These are phyloP conservation scores for Suillus americanus DNA, from an alignment of 768 basidiomycete genomes.

Conservation along the genomic window DNA sequence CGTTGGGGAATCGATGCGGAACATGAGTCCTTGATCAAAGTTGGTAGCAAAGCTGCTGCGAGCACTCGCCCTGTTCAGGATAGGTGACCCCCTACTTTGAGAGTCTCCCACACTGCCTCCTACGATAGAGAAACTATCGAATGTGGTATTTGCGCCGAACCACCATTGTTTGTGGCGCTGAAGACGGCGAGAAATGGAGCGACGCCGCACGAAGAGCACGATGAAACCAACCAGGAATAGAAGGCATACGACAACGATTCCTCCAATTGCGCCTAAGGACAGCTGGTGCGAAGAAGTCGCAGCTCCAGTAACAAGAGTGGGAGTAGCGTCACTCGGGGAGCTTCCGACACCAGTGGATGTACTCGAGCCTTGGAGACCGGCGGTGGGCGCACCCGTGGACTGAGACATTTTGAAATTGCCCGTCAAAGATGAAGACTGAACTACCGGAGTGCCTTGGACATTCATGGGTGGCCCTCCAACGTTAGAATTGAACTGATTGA, in stretches of 20 bases:
- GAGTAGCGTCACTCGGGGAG: constrained; percentile 13
- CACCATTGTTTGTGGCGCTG: constrained; percentile 48
- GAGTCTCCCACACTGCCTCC: constrained; percentile 15
- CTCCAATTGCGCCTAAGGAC: constrained; percentile 49
- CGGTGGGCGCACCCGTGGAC: background rate
- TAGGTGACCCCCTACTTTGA: constrained; percentile 14
- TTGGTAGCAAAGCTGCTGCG: constrained; percentile 69
- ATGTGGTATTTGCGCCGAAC: constrained; percentile 28
- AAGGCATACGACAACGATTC: constrained; percentile 35
- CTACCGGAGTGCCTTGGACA: background rate
- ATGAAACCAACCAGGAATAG: constrained; percentile 34
- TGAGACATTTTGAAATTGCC: background rate
- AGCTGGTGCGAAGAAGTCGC: constrained; percentile 27
- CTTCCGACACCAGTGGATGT: constrained; percentile 14
- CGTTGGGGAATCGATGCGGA: constrained; percentile 22
- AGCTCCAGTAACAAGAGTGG: constrained; percentile 12
- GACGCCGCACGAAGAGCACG: constrained; percentile 47
- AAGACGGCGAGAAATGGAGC: constrained; percentile 41
- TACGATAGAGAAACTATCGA: constrained; percentile 8
- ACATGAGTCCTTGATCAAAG: constrained; percentile 43
- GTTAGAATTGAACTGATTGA: background rate
- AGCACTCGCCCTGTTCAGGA: constrained; percentile 29
- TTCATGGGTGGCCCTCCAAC: background rate
- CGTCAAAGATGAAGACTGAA: background rate
- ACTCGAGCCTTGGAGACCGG: constrained; percentile 8